These are phyloP conservation scores for Cercospora berteroae DNA, from an alignment of 2,329 filamentous ascomycete genomes.

Conservation along the genomic window DNA sequence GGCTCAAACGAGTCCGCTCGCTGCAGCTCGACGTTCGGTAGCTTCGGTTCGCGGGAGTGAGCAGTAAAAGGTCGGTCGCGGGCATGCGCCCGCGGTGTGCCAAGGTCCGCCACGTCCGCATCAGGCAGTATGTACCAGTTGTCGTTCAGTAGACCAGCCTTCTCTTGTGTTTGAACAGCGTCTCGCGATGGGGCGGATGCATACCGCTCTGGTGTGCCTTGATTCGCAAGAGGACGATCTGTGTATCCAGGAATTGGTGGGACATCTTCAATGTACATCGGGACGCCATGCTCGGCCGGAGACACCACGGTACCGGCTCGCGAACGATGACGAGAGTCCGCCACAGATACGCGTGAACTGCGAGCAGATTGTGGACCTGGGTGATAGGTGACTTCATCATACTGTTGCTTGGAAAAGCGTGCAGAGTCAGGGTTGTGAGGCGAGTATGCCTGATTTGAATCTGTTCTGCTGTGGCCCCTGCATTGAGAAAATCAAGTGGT, in stretches of 20 bases:
- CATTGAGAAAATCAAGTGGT: neutral
- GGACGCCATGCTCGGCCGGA: slow-evolving; percentile 15
- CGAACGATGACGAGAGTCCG: slow-evolving; percentile 19
- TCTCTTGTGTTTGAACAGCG: slow-evolving; percentile 31
- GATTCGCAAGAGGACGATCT: slow-evolving; percentile 6
- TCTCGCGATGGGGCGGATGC: slow-evolving; percentile 22
- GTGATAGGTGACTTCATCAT: slow-evolving; percentile 40
- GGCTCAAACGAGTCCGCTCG: slow-evolving; percentile 31
- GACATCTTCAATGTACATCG: slow-evolving; percentile 21
- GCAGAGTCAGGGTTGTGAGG: slow-evolving; percentile 52
- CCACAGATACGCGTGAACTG: slow-evolving; percentile 40
- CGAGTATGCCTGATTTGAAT: slow-evolving; percentile 60
- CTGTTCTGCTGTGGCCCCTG: slow-evolving; percentile 66
- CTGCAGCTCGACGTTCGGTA: slow-evolving; percentile 24
- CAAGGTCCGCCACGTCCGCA: slow-evolving; percentile 30
- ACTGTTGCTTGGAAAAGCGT: slow-evolving; percentile 55
- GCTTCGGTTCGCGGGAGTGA: slow-evolving; percentile 17
- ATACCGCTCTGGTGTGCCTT: slow-evolving; percentile 19
- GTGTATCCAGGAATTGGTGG: slow-evolving; percentile 18
- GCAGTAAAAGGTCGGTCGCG: slow-evolving; percentile 10
- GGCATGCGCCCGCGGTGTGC: slow-evolving; percentile 22
- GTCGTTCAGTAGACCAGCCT: slow-evolving; percentile 43
- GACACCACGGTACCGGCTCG: slow-evolving; percentile 23
- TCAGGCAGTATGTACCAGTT: slow-evolving; percentile 48
- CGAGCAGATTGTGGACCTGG: slow-evolving; percentile 37